Evolutionary conservation across 371 early-diverging fungal species (phyloP).

Genomic region (Nematocida ironsii): DNA sequence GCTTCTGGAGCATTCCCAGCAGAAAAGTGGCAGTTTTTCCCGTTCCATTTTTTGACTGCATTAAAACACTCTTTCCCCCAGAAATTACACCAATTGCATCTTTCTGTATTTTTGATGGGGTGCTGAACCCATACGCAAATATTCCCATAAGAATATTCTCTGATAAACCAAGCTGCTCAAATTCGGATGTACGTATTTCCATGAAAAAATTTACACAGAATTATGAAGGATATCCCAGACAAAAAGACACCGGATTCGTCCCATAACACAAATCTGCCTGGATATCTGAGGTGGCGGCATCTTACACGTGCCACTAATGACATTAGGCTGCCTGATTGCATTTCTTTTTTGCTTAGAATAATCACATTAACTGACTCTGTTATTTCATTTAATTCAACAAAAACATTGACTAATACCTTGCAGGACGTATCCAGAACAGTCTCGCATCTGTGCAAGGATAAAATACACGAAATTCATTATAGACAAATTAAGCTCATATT

Average conservation of each 20-base stretch:
- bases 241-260: not conserved
- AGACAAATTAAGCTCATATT: constrained; percentile 29
- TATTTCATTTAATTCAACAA: constrained; percentile 43
- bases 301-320: not conserved
- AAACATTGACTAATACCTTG: constrained; percentile 45
- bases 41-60: constrained; percentile 92
- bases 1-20: constrained; percentile 86
- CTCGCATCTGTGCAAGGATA: constrained; percentile 11
- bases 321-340: constrained; percentile 10
- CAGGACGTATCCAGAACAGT: constrained; percentile 29
- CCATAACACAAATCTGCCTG: constrained; percentile 33
- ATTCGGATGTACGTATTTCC: constrained; percentile 4
- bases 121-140: constrained; percentile 75
- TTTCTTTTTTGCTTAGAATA: constrained; percentile 41
- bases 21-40: constrained; percentile 91
- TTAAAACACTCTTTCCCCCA: constrained; percentile 70
- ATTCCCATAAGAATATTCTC: constrained; percentile 91
- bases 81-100: constrained; percentile 87
- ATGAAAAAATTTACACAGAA: constrained; percentile 45
- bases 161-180: constrained; percentile 72
- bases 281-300: constrained; percentile 50
- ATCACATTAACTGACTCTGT: constrained; percentile 55
- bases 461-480: constrained; percentile 34
- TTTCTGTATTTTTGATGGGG: constrained; percentile 76
- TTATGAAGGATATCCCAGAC: not conserved